phyloP scores from a whole-genome alignment of 2,329 filamentous ascomycete genomes.

The Colletotrichum sp. region DNA sequence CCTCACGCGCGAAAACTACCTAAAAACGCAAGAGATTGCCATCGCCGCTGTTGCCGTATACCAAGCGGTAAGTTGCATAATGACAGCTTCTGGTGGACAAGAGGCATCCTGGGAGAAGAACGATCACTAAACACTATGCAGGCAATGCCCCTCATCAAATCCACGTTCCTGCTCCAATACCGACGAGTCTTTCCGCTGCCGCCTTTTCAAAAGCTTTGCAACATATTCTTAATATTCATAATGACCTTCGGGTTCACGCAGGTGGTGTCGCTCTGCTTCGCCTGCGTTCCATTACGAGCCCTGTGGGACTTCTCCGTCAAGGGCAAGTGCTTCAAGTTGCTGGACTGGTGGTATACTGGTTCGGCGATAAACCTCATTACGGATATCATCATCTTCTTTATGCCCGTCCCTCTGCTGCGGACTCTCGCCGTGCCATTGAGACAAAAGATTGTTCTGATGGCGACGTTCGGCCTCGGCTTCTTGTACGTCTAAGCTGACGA shows the following conservation, averaged over 20 bases:
- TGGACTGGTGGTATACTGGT: constrained; percentile 31
- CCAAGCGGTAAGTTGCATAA: not conserved
- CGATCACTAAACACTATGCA: not conserved
- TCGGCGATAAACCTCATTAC: constrained; percentile 30
- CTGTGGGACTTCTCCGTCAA: constrained; percentile 27
- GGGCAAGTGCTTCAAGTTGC: constrained; percentile 27
- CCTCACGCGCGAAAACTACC: not conserved
- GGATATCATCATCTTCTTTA: constrained; percentile 27
- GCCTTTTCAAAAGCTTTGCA: constrained; percentile 25
- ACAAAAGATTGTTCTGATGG: constrained; percentile 25
- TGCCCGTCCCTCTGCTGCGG: constrained; percentile 28
- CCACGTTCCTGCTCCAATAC: constrained; percentile 42
- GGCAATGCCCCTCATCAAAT: constrained; percentile 29
- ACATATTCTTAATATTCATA: constrained; percentile 29
- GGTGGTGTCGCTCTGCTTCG: constrained; percentile 28
- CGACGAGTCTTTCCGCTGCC: constrained; percentile 37
- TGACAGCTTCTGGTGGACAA: rapidly evolving
- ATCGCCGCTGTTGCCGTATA: not conserved
- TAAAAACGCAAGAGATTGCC: constrained; percentile 6
- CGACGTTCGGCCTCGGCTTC: constrained; percentile 29
- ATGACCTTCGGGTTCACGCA: constrained; percentile 30
- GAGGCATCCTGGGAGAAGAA: not conserved
- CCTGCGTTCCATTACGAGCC: constrained; percentile 30
- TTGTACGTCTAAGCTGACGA: constrained; percentile 19
- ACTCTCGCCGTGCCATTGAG: constrained; percentile 20